These are phyloP conservation scores for Colletotrichum filicis DNA, from an alignment of 2,329 filamentous ascomycete genomes.

Conservation along the genomic window DNA sequence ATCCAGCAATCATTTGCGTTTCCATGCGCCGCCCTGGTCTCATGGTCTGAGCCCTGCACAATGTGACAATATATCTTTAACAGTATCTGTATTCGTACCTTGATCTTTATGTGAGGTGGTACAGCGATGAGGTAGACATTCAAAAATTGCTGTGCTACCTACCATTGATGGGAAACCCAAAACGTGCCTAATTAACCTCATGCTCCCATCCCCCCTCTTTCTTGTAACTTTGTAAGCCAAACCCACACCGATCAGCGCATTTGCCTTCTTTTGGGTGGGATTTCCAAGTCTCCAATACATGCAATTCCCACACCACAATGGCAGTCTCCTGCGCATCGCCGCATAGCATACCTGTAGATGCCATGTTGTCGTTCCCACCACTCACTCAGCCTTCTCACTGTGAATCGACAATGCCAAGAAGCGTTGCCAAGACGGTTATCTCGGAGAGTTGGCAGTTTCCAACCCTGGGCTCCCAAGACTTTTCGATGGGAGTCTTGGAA, in stretches of 20 bases:
- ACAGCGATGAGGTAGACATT: neutral
- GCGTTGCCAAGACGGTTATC: conserved; percentile 25
- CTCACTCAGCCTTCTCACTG: neutral
- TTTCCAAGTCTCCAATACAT: neutral
- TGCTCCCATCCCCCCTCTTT: neutral
- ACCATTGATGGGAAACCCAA: neutral
- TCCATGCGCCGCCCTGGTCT: conserved; percentile 17
- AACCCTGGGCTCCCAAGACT: conserved; percentile 14
- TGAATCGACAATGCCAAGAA: conserved; percentile 12
- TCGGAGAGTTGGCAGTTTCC: conserved; percentile 13
- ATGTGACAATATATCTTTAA: neutral
- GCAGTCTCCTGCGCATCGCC: neutral
- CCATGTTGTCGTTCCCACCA: neutral
- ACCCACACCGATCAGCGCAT: neutral
- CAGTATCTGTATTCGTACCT: neutral
- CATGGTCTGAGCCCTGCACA: neutral
- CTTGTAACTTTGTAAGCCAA: neutral
- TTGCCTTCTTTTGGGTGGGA: neutral
- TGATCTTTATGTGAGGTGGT: neutral
- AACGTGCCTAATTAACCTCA: conserved; percentile 10
- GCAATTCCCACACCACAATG: neutral
- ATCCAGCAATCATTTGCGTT: conserved; percentile 8
- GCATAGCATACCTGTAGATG: neutral
- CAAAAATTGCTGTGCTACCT: neutral
- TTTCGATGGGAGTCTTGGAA: neutral